Base-by-base conservation (phyloP, 2,329 filamentous ascomycete species). In the Cladophialophora bantiana region DNA sequence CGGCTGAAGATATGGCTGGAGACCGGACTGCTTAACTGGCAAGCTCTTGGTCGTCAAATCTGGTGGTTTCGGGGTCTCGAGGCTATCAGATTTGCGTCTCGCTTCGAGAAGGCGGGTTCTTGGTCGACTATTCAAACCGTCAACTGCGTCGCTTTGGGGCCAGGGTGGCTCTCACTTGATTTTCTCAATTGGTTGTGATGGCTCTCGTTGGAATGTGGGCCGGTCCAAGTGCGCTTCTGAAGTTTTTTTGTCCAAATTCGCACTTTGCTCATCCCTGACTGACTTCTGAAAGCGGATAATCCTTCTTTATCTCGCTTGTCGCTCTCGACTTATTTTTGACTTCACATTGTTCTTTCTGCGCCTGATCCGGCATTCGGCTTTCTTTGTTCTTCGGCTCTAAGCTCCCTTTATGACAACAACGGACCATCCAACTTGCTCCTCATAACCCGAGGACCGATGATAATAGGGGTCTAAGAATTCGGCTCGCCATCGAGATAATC, bases 251-350 rank as follows among this genome's bases (percentile, higher is more conserved):
- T 55, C n/a, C 53, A 42, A 15, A 20, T 35, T 35, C 42, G 55
- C 48, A 53, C 59, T 50, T n/a, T 54, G 13, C n/a, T 34, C 32
- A n/a, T 53, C 7, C 12, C 31, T 15, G n/a, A 31, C 9, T 40
- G 3, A 12, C 32, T 34, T 55, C 55, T 52, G 60, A 58, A 55
- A 64, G 35, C 50, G 50, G 60, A 36, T 7, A 10, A 0, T 40
- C 56, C 31, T 55, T 53, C 54, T 62, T 32, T 56, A 7, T 62
- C 6, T 48, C 60, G 35, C 35, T 62, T n/a, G 26, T 56, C 35
- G 42, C 35, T 32, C 26, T 57, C 20, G 10, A 40, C 18, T 45
- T 20, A 56, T 56, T 62, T 40, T 50, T 53, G 50, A 34, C 42
- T 32, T 45, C 48, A 26, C 26, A 53, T 20, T 32, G 34, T 40